Base-by-base conservation (phyloP, 805 yeast species). In the Millerozyma acaciae region DNA sequence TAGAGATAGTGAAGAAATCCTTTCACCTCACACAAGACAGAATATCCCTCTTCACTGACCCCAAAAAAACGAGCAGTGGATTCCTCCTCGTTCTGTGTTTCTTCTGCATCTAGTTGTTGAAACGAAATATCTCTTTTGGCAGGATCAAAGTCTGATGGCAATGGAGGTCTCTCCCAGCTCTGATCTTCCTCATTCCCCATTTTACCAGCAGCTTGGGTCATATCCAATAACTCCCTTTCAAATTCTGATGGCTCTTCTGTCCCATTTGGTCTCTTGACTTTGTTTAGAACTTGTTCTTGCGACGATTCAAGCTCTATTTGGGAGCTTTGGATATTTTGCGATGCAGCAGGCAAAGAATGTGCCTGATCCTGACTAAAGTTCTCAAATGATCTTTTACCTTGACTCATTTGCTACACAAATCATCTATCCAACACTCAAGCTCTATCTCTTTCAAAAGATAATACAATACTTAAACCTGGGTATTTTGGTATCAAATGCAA, bases 61-160 rank as follows among this genome's bases (percentile, higher is more conserved):
- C 99, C 99, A 57, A 89, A 93, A 51, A 94, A 82, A 35, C 96
- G 73, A 1, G 89, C 84, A 2, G 76, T 70, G 1, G 83, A 74
- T 16, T 73, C 66, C 10, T 76, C 79, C 22, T 75, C 74, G 6
- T 74, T 53, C 18, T 61, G 53, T 3, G 84, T 74, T 49, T 93
- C 98, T 50, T 93, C 97, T 1, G 95, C 96, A 56, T 93, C 98
- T 47, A 93, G 66, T 51, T 93, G 98, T 57, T 93, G 97, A 55
- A 89, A 89, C 1, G 73, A 68, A 17, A 84, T 68, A 47, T 82
- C 88, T 24, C 55, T 51, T 1, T 55, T 53, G 1, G 49, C 46
- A 2, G 81, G 70, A 34, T 72, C 63, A 42, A 80, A 77, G 26
- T 62, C 64, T 1, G 34, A 25, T 2, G 82, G 75, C 5, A 77